A percentile compares a stretch with the other conserved stretches of the same genome.
Conservation (phyloP, 2,329 filamentous ascomycete genomes). For the Calonectria pauciramosa region DNA sequence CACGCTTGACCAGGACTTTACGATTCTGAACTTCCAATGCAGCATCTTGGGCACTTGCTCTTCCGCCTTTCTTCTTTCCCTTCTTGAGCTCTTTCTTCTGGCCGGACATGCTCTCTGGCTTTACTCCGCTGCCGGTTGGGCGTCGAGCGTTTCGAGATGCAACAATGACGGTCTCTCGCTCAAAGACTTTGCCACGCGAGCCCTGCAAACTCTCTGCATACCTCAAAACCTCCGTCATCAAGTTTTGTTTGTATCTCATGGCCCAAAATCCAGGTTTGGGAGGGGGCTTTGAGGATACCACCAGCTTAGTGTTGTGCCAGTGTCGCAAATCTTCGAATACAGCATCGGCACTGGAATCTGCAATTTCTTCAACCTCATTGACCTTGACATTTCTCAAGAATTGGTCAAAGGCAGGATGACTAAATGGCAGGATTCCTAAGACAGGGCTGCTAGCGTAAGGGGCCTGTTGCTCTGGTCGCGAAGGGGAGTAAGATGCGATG, state of each 20-base stretch:
- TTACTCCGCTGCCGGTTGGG: conserved; percentile 24
- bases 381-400: conserved; percentile 60
- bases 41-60: conserved; percentile 53
- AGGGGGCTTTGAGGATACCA: conserved; percentile 57
- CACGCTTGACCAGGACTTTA: conserved; percentile 47
- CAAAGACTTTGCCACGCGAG: conserved; percentile 71
- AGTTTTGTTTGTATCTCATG: conserved; percentile 69
- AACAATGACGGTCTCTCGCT: conserved; percentile 75
- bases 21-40: conserved; percentile 52
- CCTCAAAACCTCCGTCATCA: conserved; percentile 75
- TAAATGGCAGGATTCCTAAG: conserved; percentile 56
- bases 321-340: conserved; percentile 65
- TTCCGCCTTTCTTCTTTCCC: conserved; percentile 38
- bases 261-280: conserved; percentile 47
- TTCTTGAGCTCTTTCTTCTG: not conserved
- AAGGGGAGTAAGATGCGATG: not conserved
- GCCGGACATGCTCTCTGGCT: too few relatives aligned
- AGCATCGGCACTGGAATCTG: conserved; percentile 47
- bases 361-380: conserved; percentile 45
- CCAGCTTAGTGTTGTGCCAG: conserved; percentile 73
- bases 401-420: conserved; percentile 59
- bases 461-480: not conserved
- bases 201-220: conserved; percentile 81
- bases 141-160: conserved; percentile 24
- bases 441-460: not conserved